Base-by-base conservation (phyloP, 192 early-diverging fungal genomes). In the Umbelopsis sp. region DNA sequence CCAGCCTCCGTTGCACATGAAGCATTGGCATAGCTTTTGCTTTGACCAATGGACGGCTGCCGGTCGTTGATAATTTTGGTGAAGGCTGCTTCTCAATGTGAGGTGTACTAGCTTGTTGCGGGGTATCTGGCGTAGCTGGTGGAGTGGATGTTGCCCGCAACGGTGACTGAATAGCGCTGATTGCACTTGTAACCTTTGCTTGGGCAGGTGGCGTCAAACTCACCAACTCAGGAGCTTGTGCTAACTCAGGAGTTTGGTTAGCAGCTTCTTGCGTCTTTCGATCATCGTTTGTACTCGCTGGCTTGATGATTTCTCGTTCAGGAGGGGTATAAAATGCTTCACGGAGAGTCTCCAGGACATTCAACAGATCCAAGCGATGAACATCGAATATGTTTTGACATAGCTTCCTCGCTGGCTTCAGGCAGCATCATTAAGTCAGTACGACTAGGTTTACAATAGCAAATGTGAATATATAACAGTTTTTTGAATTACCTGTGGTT, bases 301-400 rank as follows among this genome's bases (percentile, higher is more conserved):
- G 2, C 18, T 35, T 51, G 50, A 11, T 0, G 44, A n/a, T 30
- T n/a, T 64, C 45, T 22, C 15, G n/a, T 23, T 35, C 58, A 13
- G 46, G 46, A 51, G 49, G 47, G 11, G 20, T 48, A 33, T 64
- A 72, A 18, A 72, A 72, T 7, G 64, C 49, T 23, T 49, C 44
- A 41, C 71, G 27, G 21, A 72, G 45, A 25, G 47, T 66, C 25
- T 72, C 55, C 64, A 72, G 25, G 12, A 72, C 71, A 72, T 72
- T 64, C 18, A 64, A 66, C 6, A 72, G 64, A 25, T 72, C 64
- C 11, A 64, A 49, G 35, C 71, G 46, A 30, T 72, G 55, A 9
- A 72, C 71, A 72, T 72, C 71, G 35, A 72, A 72, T 13, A 72
- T 72, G 23, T 72, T 72, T n/a, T 72, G 46, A 52, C 71, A 72